These are phyloP conservation scores for Trichoderma pleuroti DNA, from an alignment of 2,329 filamentous ascomycete genomes.

Conservation along the genomic window DNA sequence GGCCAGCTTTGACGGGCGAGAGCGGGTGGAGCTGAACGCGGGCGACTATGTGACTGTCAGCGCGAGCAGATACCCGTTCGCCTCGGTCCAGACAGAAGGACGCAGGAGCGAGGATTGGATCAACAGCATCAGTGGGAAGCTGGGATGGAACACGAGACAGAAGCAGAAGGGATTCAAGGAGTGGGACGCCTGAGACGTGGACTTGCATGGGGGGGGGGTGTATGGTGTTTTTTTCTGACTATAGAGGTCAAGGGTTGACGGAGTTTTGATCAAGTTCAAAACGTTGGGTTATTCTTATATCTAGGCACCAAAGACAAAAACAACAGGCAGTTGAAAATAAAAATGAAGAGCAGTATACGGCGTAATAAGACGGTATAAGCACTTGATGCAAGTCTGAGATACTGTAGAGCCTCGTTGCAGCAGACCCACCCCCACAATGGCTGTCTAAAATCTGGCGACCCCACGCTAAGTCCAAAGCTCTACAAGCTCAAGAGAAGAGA, in stretches of 20 bases:
- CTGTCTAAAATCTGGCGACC: neutral
- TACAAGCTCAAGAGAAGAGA: neutral
- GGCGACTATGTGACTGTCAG: slow-evolving; percentile 85
- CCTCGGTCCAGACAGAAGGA: slow-evolving; percentile 68
- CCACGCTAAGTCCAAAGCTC: neutral
- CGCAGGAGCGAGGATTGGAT: slow-evolving; percentile 74
- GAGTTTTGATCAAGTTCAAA: neutral
- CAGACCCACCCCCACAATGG: slow-evolving; percentile 4
- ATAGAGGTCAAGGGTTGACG: neutral
- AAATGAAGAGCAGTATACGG: neutral
- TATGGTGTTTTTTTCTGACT: neutral
- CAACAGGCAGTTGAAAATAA: neutral
- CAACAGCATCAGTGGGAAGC: slow-evolving; percentile 72
- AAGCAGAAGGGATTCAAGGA: slow-evolving; percentile 63
- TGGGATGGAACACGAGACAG: slow-evolving; percentile 78
- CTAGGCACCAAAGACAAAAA: neutral
- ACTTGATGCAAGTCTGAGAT: neutral
- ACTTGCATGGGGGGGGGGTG: neutral
- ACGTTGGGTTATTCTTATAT: neutral
- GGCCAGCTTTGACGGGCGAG: slow-evolving; percentile 96
- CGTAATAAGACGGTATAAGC: neutral
- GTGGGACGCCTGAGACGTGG: slow-evolving; percentile 38
- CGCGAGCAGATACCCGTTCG: slow-evolving; percentile 76
- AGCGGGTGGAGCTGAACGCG: slow-evolving; percentile 73
- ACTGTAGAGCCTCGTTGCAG: neutral